Evolutionary conservation across 257 asterid genomes (phyloP).

Genomic region (Ajuga chamaepitys): DNA sequence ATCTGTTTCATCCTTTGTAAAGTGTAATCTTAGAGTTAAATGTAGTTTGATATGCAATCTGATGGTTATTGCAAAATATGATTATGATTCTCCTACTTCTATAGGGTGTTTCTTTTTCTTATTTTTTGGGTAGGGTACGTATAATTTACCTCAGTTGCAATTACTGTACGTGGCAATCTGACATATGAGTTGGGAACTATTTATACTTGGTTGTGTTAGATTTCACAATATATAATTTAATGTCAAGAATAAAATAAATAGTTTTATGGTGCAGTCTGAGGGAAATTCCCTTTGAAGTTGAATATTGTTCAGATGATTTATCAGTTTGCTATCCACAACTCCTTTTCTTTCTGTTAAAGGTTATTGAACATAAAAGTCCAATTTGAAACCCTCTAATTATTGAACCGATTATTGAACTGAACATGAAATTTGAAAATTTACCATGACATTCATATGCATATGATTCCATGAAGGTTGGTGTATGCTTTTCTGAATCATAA

Average conservation of each 20-base stretch:
- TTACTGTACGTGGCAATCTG: neutral
- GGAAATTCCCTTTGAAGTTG: neutral
- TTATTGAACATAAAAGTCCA: constrained; percentile 86
- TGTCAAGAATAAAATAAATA: neutral
- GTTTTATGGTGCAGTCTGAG: neutral
- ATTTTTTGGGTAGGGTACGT: no score
- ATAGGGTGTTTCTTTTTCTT: no score
- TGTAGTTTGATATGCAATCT: neutral
- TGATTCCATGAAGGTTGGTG: no score
- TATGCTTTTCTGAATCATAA: no score
- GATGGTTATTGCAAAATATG: no score
- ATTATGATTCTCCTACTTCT: neutral
- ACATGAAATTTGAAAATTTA: no score
- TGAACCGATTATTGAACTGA: no score
- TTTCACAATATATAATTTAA: neutral
- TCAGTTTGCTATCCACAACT: neutral
- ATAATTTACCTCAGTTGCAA: neutral
- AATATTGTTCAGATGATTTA: neutral
- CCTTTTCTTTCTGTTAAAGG: constrained; percentile 41
- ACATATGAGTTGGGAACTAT: neutral
- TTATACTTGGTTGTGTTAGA: neutral
- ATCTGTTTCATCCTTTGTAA: neutral
- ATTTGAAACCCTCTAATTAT: no score
- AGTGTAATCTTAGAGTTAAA: neutral
- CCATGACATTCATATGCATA: no score